These are phyloP conservation scores for Conticribra guillardii DNA, from an alignment of 108 stramenopile species.

Conservation along the genomic window DNA sequence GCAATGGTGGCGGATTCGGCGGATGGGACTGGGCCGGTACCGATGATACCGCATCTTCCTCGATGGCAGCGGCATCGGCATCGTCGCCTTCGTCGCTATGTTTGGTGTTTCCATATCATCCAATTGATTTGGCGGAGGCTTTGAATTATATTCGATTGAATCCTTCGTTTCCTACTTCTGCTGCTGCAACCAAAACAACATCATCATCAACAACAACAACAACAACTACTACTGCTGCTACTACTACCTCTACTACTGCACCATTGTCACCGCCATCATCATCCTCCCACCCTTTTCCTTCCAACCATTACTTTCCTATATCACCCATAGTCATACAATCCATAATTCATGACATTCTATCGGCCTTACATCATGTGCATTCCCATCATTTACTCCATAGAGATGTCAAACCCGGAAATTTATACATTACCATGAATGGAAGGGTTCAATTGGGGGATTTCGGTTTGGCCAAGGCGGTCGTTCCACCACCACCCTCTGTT, in stretches of 20 bases:
- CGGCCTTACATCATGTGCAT: constrained; percentile 92
- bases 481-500: too few species aligned
- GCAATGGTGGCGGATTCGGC: constrained; percentile 18
- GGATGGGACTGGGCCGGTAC: constrained; percentile 30
- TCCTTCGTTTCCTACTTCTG: constrained; percentile 19
- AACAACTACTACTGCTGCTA: too few species aligned
- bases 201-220: too few species aligned
- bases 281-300: too few species aligned
- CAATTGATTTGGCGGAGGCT: constrained; percentile 65
- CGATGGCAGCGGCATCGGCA: neutral
- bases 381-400: constrained; percentile 87
- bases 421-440: constrained; percentile 65
- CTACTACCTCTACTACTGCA: too few species aligned
- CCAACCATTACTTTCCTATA: constrained; percentile 21
- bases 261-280: too few species aligned
- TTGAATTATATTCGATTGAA: constrained; percentile 60
- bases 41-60: constrained; percentile 1
- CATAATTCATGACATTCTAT: constrained; percentile 63
- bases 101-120: constrained; percentile 75
- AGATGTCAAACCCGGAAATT: constrained; percentile 95
- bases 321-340: constrained; percentile 46
- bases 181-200: too few species aligned
- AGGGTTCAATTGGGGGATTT: constrained; percentile 78
- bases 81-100: constrained; percentile 42
- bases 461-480: constrained; percentile 64